These are phyloP conservation scores for Solanum appendiculatum DNA, from an alignment of 257 asterid species.

Conservation along the genomic window DNA sequence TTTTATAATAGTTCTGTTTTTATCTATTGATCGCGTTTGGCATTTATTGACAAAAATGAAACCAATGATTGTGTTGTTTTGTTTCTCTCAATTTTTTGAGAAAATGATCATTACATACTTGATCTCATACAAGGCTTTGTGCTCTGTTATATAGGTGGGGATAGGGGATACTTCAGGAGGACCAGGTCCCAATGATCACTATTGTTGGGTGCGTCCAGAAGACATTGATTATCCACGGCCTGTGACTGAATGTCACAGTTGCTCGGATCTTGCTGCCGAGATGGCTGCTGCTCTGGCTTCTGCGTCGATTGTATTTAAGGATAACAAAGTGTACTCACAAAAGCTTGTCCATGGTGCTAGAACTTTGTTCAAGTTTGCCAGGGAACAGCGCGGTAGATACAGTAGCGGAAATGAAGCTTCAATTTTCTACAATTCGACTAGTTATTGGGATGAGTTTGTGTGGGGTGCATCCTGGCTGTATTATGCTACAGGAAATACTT, in stretches of 20 bases:
- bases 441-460: slow-evolving; percentile 78
- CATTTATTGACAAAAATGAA: neutral
- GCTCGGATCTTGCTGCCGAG: slow-evolving; percentile 94
- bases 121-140: neutral
- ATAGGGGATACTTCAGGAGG: slow-evolving; percentile 74
- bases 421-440: slow-evolving; percentile 67
- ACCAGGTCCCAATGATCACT: slow-evolving; percentile 60
- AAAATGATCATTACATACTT: neutral
- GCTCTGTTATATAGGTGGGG: slow-evolving; percentile 53
- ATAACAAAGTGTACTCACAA: slow-evolving; percentile 73
- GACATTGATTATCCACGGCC: slow-evolving; percentile 78
- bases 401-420: slow-evolving; percentile 59
- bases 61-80: neutral
- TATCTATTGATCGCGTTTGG: neutral
- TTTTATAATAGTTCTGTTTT: neutral
- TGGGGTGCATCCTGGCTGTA: slow-evolving; percentile 98
- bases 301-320: slow-evolving; percentile 92
- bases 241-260: slow-evolving; percentile 48
- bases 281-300: slow-evolving; percentile 99
- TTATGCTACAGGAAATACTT: slow-evolving; percentile 81
- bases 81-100: neutral
- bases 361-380: slow-evolving; percentile 64
- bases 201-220: slow-evolving; percentile 96
- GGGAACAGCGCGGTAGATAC: slow-evolving; percentile 87
- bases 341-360: slow-evolving; percentile 94